These are phyloP conservation scores for Cystobasidium pallidum DNA, from an alignment of 1,284 basidiomycete species.

Conservation along the genomic window DNA sequence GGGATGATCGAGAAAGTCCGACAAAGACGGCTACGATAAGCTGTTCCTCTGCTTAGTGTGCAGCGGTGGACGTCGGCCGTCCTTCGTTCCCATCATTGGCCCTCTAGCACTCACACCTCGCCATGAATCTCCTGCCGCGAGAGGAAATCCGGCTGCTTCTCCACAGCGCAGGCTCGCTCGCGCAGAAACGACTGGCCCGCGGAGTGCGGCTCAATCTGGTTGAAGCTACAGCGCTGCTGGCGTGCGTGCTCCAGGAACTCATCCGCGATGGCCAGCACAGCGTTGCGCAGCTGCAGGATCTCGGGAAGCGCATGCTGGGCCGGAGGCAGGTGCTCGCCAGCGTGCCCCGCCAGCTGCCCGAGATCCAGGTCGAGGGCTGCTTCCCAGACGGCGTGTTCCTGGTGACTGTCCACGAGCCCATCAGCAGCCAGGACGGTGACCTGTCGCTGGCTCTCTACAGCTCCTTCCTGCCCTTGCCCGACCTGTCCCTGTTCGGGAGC, in stretches of 20 bases:
- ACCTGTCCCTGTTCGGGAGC: conserved; percentile 69
- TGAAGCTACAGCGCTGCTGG: conserved; percentile 88
- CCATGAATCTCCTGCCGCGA: conserved; percentile 51
- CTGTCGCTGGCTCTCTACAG: conserved; percentile 83
- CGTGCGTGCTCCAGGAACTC: conserved; percentile 86
- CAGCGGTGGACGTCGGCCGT: too few relatives aligned
- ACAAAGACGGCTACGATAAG: too few relatives aligned
- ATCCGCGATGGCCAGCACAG: conserved; percentile 91
- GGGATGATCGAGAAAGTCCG: neutral
- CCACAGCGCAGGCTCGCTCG: conserved; percentile 75
- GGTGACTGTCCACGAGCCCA: conserved; percentile 90
- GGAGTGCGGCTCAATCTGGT: conserved; percentile 82
- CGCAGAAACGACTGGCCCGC: conserved; percentile 90
- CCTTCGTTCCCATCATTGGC: too few relatives aligned
- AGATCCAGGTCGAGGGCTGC: conserved; percentile 91
- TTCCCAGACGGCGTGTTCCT: conserved; percentile 87
- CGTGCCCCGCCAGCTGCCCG: conserved; percentile 60
- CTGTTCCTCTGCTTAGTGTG: too few relatives aligned
- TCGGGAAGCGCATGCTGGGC: conserved; percentile 80
- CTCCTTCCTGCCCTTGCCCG: conserved; percentile 84
- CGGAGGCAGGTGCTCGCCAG: conserved; percentile 83
- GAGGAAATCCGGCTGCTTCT: conserved; percentile 57
- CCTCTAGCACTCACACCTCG: neutral
- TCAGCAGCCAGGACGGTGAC: conserved; percentile 80
- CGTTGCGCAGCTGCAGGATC: conserved; percentile 88